These are phyloP conservation scores for Acacia acuminata DNA, from an alignment of 306 rosid species.

Conservation along the genomic window DNA sequence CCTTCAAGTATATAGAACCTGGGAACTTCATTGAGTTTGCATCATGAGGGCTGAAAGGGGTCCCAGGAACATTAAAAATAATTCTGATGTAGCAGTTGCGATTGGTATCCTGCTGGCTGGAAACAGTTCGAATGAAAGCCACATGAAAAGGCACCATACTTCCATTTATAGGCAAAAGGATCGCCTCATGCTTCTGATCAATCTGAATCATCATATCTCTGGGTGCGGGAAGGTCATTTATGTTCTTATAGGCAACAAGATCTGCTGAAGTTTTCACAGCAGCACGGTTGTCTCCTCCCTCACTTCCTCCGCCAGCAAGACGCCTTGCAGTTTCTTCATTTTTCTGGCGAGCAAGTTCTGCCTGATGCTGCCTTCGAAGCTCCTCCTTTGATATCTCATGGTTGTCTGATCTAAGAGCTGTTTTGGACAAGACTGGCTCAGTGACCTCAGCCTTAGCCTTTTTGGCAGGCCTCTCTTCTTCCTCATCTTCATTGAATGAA, in stretches of 20 bases:
- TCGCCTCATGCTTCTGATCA: conserved; percentile 71
- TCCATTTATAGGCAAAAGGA: conserved; percentile 66
- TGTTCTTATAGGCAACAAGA: conserved; percentile 61
- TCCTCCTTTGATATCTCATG: conserved; percentile 75
- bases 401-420: conserved; percentile 67
- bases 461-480: conserved; percentile 43
- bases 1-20: conserved; percentile 65
- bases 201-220: conserved; percentile 68
- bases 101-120: conserved; percentile 53
- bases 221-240: conserved; percentile 57
- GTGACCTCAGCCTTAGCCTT: conserved; percentile 37
- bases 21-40: conserved; percentile 49
- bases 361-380: conserved; percentile 74
- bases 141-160: conserved; percentile 74
- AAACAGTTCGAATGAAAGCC: conserved; percentile 58
- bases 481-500: conserved; percentile 65
- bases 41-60: conserved; percentile 67
- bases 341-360: conserved; percentile 76
- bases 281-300: conserved; percentile 49
- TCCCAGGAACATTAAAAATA: conserved; percentile 65
- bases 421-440: conserved; percentile 51
- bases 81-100: conserved; percentile 46
- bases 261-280: conserved; percentile 47
- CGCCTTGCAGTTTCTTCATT: conserved; percentile 75
- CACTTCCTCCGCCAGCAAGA: conserved; percentile 59